These are phyloP conservation scores for Hura crepitans DNA, from an alignment of 441 rosid genomes.

Conservation along the genomic window DNA sequence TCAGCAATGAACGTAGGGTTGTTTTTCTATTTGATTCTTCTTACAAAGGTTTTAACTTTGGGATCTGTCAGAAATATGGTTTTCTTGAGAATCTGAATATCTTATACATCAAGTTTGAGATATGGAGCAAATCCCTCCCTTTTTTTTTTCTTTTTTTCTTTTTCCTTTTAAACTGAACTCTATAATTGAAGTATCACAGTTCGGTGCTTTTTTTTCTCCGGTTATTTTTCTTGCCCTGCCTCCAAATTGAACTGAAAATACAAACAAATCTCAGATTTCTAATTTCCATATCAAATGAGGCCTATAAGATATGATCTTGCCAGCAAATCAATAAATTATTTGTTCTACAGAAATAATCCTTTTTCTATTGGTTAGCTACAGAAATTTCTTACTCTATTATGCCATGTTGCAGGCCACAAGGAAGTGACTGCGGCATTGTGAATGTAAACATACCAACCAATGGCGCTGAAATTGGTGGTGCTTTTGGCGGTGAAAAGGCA, in stretches of 20 bases:
- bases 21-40: background rate
- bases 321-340: background rate
- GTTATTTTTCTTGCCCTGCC: background rate
- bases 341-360: background rate
- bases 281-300: too few relatives aligned
- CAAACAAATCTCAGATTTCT: too few relatives aligned
- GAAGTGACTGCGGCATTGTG: conserved; percentile 95
- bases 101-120: background rate
- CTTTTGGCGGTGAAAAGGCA: conserved; percentile 95
- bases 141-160: too few relatives aligned
- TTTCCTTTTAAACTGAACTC: background rate
- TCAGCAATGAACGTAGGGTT: background rate
- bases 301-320: background rate
- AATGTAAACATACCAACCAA: conserved; percentile 95
- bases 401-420: conserved; percentile 57
- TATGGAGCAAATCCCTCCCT: background rate
- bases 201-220: background rate
- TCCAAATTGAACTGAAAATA: background rate
- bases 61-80: background rate
- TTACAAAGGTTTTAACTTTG: background rate
- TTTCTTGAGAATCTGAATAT: background rate
- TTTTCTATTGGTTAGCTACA: background rate
- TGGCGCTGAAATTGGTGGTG: conserved; percentile 98
- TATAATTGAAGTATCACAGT: background rate
- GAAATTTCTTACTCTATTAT: background rate